Evolutionary conservation across 2,329 filamentous ascomycete genomes (phyloP), one percentile per base, ranked within the genome.

Genomic region (Camillea tinctor): DNA sequence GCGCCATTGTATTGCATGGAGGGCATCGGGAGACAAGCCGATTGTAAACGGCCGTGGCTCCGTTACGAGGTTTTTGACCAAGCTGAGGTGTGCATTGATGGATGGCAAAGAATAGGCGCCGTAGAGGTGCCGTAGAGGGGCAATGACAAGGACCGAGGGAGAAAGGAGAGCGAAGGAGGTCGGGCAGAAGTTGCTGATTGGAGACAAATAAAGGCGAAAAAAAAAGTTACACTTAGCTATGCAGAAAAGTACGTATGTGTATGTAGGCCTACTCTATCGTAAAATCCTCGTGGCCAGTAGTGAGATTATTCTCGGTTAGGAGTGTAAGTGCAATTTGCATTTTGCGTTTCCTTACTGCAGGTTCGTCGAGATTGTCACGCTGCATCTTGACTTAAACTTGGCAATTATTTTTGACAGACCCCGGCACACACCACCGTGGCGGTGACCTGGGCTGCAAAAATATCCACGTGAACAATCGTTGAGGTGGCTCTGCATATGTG

Each of bases 381-480:
- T 63, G 56, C 62, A 44, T 59, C 64, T 66, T 58, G 59, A 63
- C 63, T 65, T 56, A 48, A 57, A 59, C 62, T 66, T 64, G 64
- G 64, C 62, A 54, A 65, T 62, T n/a, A n/a, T n/a, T n/a, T n/a
- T 65, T 60, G 63, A 62, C 62, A 59, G 64, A 66, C 36, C 36
- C 36, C 36, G 15, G 36, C 15, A n/a, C 36, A 6, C 36, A 44
- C 30, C 56, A 58, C 56, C 55, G 55, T 62, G 62, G 58, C 56
- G 55, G 55, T 58, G 50, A 53, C 60, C 55, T 9, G 58, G 59
- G 60, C 56, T 62, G 59, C 54, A n/a, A 52, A 61, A 60, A 54
- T 52, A 64, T 61, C 65, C 65, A 67, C 65, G 64, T 67, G 63
- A 67, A 67, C 61, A 57, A 57, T 66, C 59, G 62, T 58, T 67